A percentile compares a stretch with the other conserved stretches of the same genome.
Conservation (phyloP, 2,329 filamentous ascomycete genomes). For the Seiridium cupressi region DNA sequence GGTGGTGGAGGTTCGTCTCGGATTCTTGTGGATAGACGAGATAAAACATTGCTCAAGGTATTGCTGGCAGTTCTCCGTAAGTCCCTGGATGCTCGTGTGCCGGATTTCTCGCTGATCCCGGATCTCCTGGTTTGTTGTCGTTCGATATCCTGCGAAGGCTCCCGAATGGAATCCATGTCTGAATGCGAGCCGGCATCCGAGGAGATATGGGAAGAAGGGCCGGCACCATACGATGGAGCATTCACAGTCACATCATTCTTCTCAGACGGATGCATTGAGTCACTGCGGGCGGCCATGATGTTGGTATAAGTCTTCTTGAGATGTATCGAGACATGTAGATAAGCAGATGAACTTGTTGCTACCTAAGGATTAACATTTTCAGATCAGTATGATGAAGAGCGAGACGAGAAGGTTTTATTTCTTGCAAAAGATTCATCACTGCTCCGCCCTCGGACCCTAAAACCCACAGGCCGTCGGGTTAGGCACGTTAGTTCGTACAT, state of each 20-base stretch:
- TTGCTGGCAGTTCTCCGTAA: conserved; percentile 22
- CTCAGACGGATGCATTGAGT: neutral
- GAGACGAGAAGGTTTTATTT: neutral
- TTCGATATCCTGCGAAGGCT: neutral
- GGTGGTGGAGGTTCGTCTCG: conserved; percentile 27
- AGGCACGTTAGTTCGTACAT: neutral
- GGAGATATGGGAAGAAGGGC: neutral
- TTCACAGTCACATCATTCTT: conserved; percentile 4
- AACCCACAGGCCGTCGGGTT: neutral
- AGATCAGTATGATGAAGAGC: neutral
- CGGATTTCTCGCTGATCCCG: neutral
- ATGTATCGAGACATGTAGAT: neutral
- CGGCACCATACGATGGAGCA: neutral
- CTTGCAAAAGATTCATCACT: neutral
- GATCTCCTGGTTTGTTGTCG: neutral
- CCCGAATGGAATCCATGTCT: neutral
- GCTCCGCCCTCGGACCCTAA: neutral
- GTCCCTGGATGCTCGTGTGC: neutral
- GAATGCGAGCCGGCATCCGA: neutral
- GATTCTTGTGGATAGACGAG: conserved; percentile 26
- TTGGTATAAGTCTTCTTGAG: neutral
- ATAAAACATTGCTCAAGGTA: conserved; percentile 23
- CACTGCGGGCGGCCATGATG: neutral
- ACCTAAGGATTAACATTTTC: neutral
- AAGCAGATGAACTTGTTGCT: neutral